Conservation (phyloP, 345 rosid genomes). For the Arabis alpina region DNA sequence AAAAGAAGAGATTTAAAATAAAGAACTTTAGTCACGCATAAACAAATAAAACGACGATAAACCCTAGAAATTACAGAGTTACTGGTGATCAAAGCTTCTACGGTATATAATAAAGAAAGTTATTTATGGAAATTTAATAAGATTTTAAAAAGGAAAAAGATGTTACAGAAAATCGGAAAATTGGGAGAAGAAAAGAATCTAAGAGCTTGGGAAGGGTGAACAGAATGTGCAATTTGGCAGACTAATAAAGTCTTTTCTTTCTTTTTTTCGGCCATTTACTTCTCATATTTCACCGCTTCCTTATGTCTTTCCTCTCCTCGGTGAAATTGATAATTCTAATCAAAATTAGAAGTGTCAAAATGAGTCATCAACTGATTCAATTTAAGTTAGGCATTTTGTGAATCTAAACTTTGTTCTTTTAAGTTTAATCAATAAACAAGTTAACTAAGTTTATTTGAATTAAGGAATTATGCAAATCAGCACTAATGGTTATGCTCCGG, state of each 20-base stretch:
- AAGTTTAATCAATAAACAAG: too few relatives aligned
- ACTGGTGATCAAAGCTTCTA: constrained; percentile 19
- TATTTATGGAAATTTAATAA: background rate
- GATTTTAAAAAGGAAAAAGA: background rate
- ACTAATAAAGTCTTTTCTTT: background rate
- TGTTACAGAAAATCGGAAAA: constrained; percentile 26
- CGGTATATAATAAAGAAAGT: background rate
- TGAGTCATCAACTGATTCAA: too few relatives aligned
- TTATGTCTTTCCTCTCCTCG: too few relatives aligned
- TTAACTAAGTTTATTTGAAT: too few relatives aligned
- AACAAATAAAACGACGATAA: constrained; percentile 22
- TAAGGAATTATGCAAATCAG: too few relatives aligned
- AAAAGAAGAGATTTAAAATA: background rate
- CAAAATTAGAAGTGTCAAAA: too few relatives aligned
- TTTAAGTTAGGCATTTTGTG: too few relatives aligned
- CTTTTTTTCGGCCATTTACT: too few relatives aligned
- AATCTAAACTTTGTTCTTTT: too few relatives aligned
- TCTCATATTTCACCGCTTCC: too few relatives aligned
- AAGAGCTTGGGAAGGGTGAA: constrained; percentile 28
- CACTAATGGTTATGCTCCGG: too few relatives aligned
- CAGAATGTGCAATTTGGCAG: constrained; percentile 40
- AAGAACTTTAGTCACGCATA: background rate
- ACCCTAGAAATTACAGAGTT: constrained; percentile 17
- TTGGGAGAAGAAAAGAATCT: constrained; percentile 35
- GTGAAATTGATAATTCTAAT: too few relatives aligned